These are phyloP conservation scores for Chlorella sp. DNA, from an alignment of 139 green algal genomes.

Conservation along the genomic window DNA sequence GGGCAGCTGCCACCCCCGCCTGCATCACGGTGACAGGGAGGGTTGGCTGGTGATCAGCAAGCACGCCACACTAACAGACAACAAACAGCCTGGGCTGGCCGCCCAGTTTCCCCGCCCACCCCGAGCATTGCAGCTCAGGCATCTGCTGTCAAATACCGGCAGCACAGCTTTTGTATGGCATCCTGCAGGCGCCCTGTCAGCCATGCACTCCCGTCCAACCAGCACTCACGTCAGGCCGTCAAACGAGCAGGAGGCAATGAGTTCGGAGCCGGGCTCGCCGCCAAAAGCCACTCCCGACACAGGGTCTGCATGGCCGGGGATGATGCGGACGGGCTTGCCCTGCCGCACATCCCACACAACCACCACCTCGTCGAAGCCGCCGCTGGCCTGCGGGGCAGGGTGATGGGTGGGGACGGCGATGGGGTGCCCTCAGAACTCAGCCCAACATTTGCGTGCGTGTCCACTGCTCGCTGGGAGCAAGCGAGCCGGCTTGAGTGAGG, in stretches of 20 bases:
- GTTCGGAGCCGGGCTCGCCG: slow-evolving; percentile 59
- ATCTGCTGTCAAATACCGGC: too few relatives aligned
- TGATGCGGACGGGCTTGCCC: slow-evolving; percentile 63
- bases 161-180: too few relatives aligned
- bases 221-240: slow-evolving; percentile 80
- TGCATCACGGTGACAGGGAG: background rate
- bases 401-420: background rate
- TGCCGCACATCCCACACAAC: slow-evolving; percentile 86
- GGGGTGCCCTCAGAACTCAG: too few relatives aligned
- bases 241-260: slow-evolving; percentile 80
- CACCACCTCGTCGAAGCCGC: slow-evolving; percentile 93
- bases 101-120: too few relatives aligned
- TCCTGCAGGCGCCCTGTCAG: too few relatives aligned
- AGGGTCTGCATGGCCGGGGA: slow-evolving; percentile 94
- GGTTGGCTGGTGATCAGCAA: too few relatives aligned
- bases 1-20: slow-evolving; percentile 63
- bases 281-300: slow-evolving; percentile 85
- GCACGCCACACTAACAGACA: too few relatives aligned
- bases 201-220: too few relatives aligned
- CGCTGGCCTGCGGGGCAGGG: slow-evolving; percentile 69
- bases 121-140: too few relatives aligned
- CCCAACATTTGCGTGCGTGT: too few relatives aligned
- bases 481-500: too few relatives aligned
- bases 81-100: too few relatives aligned
- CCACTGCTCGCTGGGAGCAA: background rate